Conservation (phyloP, 495 filamentous ascomycete genomes). For the Neurospora sp. region DNA sequence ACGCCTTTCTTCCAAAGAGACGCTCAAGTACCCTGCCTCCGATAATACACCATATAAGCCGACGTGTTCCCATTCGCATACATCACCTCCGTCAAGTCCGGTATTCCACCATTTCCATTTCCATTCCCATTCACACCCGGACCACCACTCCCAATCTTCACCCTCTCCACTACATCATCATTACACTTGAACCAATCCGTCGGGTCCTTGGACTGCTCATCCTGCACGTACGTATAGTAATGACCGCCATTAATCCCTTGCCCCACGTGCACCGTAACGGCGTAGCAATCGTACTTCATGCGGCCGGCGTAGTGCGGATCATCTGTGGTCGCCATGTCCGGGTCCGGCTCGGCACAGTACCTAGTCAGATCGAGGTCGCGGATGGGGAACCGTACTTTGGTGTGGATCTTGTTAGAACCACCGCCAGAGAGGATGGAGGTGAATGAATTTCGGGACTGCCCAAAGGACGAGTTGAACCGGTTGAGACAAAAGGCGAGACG, state of each 20-base stretch:
- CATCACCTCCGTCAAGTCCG: conserved; percentile 13
- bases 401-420: conserved; percentile 13
- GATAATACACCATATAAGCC: conserved; percentile 24
- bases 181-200: conserved; percentile 26
- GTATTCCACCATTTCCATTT: conserved; percentile 5
- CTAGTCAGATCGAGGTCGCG: conserved; percentile 27
- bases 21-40: conserved; percentile 9
- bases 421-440: neutral
- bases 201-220: conserved; percentile 16
- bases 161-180: conserved; percentile 16
- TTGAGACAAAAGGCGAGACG: conserved; percentile 23
- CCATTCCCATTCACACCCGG: neutral
- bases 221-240: conserved; percentile 31
- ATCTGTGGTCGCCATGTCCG: conserved; percentile 1
- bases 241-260: conserved; percentile 26
- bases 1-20: neutral
- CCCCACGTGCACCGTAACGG: conserved; percentile 31
- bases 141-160: conserved; percentile 16
- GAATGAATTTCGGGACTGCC: neutral
- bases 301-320: conserved; percentile 14
- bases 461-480: conserved; percentile 15
- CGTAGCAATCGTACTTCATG: conserved; percentile 36
- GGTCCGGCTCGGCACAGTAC: conserved; percentile 17
- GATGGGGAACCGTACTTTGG: conserved; percentile 25
- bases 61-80: conserved; percentile 10